These are phyloP conservation scores for Talaromyces sp. DNA, from an alignment of 2,329 filamentous ascomycete species.

Conservation along the genomic window DNA sequence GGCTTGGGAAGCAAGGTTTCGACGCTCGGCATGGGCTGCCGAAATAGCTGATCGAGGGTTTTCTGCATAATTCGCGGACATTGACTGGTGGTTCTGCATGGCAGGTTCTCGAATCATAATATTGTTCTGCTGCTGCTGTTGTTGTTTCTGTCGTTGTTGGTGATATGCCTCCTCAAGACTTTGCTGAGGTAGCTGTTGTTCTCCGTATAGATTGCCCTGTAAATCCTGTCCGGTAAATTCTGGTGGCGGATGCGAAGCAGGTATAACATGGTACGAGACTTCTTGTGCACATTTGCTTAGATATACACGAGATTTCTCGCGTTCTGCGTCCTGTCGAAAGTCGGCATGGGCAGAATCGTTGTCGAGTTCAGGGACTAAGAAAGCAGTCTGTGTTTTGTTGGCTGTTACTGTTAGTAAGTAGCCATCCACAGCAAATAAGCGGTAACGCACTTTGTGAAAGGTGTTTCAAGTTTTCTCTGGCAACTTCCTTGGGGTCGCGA, in stretches of 20 bases:
- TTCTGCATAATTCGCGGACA: slow-evolving; percentile 48
- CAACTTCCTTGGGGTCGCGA: slow-evolving; percentile 45
- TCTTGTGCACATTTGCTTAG: slow-evolving; percentile 65
- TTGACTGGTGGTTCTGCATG: slow-evolving; percentile 59
- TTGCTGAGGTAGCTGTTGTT: slow-evolving; percentile 51
- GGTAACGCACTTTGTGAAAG: slow-evolving; percentile 35
- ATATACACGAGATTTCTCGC: slow-evolving; percentile 62
- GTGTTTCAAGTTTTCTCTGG: slow-evolving; percentile 43
- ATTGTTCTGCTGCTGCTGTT: slow-evolving; percentile 34
- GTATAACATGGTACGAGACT: slow-evolving; percentile 64
- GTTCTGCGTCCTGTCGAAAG: slow-evolving; percentile 55
- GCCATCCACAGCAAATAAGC: neutral
- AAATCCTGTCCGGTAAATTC: slow-evolving; percentile 47
- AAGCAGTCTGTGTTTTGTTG: slow-evolving; percentile 48
- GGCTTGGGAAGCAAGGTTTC: neutral
- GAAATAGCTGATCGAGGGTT: slow-evolving; percentile 41
- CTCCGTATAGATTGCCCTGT: slow-evolving; percentile 44
- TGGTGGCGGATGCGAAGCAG: slow-evolving; percentile 59
- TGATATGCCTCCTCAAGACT: slow-evolving; percentile 59
- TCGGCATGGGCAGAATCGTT: slow-evolving; percentile 44
- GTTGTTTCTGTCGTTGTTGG: slow-evolving; percentile 55
- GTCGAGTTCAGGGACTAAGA: slow-evolving; percentile 48
- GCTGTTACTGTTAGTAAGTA: slow-evolving; percentile 32
- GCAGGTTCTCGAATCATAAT: slow-evolving; percentile 52
- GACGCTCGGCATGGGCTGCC: slow-evolving; percentile 35